Conservation (phyloP, 2,329 filamentous ascomycete genomes). For the Cordyceps javanica region DNA sequence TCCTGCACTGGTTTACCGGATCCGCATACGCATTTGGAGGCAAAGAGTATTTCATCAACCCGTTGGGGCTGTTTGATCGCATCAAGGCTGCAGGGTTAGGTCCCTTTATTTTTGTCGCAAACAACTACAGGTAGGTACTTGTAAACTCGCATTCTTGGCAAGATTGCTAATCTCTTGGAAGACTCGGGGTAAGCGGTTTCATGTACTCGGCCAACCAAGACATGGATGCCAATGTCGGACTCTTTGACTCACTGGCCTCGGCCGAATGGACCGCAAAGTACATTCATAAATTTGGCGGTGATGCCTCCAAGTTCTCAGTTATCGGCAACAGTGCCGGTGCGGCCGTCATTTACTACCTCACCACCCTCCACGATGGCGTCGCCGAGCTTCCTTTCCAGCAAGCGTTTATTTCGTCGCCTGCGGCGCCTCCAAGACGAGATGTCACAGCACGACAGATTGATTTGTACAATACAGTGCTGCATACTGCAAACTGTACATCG, state of each 20-base stretch:
- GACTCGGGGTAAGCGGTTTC: slow-evolving; percentile 17
- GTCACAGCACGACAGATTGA: slow-evolving; percentile 9
- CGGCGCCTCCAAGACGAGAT: slow-evolving; percentile 13
- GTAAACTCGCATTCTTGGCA: too few relatives aligned
- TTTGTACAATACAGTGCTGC: slow-evolving; percentile 13
- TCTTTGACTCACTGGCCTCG: slow-evolving; percentile 17
- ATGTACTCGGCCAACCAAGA: slow-evolving; percentile 14
- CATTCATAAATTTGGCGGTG: slow-evolving; percentile 50
- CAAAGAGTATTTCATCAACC: slow-evolving; percentile 17
- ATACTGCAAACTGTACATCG: slow-evolving; percentile 11
- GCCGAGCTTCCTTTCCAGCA: slow-evolving; percentile 32
- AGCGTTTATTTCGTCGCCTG: slow-evolving; percentile 13
- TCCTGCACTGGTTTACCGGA: slow-evolving; percentile 18
- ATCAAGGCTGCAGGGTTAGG: slow-evolving; percentile 9
- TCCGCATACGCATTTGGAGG: slow-evolving; percentile 18
- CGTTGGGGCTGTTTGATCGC: slow-evolving; percentile 17
- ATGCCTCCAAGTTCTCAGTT: slow-evolving; percentile 42
- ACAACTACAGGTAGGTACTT: slow-evolving; percentile 17
- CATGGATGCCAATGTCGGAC: slow-evolving; percentile 17
- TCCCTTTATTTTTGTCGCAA: slow-evolving; percentile 18
- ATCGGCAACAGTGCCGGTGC: slow-evolving; percentile 46
- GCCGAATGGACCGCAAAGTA: slow-evolving; percentile 22
- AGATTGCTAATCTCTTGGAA: neutral
- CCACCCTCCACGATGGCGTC: slow-evolving; percentile 37
- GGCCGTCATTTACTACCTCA: slow-evolving; percentile 49